Evolutionary conservation across 495 filamentous ascomycete genomes (phyloP), one percentile per base, ranked within the genome.

Genomic region (Podospora anserina): DNA sequence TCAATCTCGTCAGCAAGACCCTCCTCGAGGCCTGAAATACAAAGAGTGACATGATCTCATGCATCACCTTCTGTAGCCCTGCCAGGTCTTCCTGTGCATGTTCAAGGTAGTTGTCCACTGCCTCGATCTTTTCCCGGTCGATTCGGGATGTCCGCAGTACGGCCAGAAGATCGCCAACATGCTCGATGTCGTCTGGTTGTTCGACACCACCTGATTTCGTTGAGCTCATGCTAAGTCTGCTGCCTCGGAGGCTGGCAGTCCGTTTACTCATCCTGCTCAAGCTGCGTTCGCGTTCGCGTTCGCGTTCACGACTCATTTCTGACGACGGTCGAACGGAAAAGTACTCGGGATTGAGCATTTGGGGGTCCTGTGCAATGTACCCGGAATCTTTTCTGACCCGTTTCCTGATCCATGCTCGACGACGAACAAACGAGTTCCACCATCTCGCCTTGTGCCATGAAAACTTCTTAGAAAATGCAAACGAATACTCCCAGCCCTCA

Each of bases 401-500:
- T 72, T 91, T 89, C 62, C 96, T 80, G 27, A 96, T 87, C 96
- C 96, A 99, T 18, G 92, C 85, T 68, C 96, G 84, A 65, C 96
- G 84, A 5, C 96, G 85, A 13, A 96, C 96, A 79, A 94, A 98
- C 2, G 91, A 94, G 78, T 93, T 92, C 75, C 91, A 96, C 92
- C 93, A 97, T 20, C 89, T 88, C 30, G 90, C 90, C 6, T 93
- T 91, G 79, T 98, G 96, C 96, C 96, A 99, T 1, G 89, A 86
- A 65, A 91, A 94, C 16, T 80, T 81, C 59, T 85, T 88, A 2
- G 81, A 78, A 72, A 98, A 99, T 68, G 88, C 90, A 80, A 97
- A 92, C 23, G 90, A 91, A 74, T 99, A 99, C 73, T 94, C 87
- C 96, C 96, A 99, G 2, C 96, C 96, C 69, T 96, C 92, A 68